These are phyloP conservation scores for Russula foetens DNA, from an alignment of 768 basidiomycete genomes.

Conservation along the genomic window DNA sequence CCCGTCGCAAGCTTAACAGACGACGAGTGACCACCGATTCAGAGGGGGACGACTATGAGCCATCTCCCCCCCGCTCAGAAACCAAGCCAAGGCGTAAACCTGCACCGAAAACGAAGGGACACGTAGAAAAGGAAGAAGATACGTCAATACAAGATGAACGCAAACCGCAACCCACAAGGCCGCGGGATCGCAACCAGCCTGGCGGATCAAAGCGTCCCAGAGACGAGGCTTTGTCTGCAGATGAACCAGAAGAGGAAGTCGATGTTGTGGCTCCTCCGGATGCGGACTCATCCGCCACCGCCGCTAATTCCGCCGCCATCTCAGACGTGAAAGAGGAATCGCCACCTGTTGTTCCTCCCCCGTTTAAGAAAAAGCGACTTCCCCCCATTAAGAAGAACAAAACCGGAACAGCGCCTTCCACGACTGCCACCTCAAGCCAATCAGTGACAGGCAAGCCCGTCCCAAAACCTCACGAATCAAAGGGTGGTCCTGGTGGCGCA, in stretches of 20 bases:
- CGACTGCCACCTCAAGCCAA: background rate
- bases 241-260: constrained; percentile 8
- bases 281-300: constrained; percentile 2
- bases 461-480: background rate
- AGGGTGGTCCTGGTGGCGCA: background rate
- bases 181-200: constrained; percentile 8
- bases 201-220: constrained; percentile 11
- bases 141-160: constrained; percentile 18
- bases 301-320: background rate
- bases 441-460: constrained; percentile 1
- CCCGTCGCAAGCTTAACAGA: constrained; percentile 14
- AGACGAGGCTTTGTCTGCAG: constrained; percentile 9
- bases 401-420: constrained; percentile 1
- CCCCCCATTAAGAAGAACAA: constrained; percentile 20
- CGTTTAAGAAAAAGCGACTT: constrained; percentile 19
- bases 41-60: constrained; percentile 16
- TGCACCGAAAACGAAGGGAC: constrained; percentile 4
- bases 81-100: constrained; percentile 12
- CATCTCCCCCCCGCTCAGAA: constrained; percentile 8
- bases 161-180: background rate
- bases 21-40: constrained; percentile 15
- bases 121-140: constrained; percentile 15
- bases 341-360: constrained; percentile 12
- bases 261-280: constrained; percentile 2
- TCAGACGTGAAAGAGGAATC: constrained; percentile 15